These are phyloP conservation scores for Chlorophyllum brunneum DNA, from an alignment of 768 basidiomycete species.

Conservation along the genomic window DNA sequence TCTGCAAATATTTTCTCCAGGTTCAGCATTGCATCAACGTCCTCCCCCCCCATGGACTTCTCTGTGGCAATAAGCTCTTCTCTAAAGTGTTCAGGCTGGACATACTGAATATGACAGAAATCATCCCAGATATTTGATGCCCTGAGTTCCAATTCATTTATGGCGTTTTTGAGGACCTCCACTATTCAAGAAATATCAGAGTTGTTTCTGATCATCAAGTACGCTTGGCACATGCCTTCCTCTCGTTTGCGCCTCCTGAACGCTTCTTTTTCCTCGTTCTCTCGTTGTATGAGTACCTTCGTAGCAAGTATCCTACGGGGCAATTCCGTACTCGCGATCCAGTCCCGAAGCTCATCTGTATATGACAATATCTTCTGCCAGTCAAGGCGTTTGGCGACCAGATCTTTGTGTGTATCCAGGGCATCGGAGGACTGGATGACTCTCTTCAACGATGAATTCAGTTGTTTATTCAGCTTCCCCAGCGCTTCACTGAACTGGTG, in stretches of 20 bases:
- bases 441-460: not conserved
- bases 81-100: not conserved
- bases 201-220: not conserved
- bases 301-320: not conserved
- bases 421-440: slow-evolving; percentile 11
- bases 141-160: slow-evolving; percentile 5
- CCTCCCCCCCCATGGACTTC: slow-evolving; percentile 3
- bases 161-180: not conserved
- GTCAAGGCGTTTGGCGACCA: slow-evolving; percentile 7
- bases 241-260: not conserved
- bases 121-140: slow-evolving; percentile 12
- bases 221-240: not conserved
- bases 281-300: not conserved
- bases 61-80: not conserved
- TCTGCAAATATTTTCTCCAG: slow-evolving; percentile 1
- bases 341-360: slow-evolving; percentile 12
- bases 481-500: slow-evolving; percentile 4
- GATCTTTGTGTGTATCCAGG: slow-evolving; percentile 3
- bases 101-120: not conserved
- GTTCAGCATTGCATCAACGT: not conserved
- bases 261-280: not conserved
- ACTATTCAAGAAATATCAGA: not conserved
- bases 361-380: slow-evolving; percentile 14
- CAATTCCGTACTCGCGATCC: slow-evolving; percentile 14
- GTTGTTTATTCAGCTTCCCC: slow-evolving; percentile 1